Evolutionary conservation across 2,329 filamentous ascomycete species (phyloP).

Genomic region (Pseudogymnoascus sp.): DNA sequence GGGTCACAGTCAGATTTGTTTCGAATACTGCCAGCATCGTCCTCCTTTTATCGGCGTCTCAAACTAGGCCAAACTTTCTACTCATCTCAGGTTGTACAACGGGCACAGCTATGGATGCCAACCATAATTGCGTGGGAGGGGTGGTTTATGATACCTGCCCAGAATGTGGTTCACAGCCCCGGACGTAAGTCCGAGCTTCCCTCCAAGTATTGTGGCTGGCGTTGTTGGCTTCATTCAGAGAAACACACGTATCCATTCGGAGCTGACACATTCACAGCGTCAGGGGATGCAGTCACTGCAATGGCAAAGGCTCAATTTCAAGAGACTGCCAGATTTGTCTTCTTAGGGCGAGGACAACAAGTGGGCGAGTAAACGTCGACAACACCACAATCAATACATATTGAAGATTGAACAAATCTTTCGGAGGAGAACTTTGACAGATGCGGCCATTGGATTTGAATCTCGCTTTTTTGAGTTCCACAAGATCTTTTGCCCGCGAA

Average conservation of each 20-base stretch:
- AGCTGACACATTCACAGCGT: neutral
- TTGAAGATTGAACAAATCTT: neutral
- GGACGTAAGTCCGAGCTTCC: neutral
- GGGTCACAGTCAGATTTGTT: neutral
- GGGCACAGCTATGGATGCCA: neutral
- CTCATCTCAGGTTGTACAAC: neutral
- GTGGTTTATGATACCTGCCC: neutral
- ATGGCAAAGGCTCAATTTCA: neutral
- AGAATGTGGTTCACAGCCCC: neutral
- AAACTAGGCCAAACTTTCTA: neutral
- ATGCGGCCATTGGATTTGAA: neutral
- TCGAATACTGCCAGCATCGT: neutral
- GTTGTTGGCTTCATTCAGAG: neutral
- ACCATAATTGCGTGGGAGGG: neutral
- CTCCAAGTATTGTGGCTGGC: neutral
- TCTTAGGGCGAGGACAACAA: neutral
- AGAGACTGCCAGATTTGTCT: neutral
- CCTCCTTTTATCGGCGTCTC: neutral
- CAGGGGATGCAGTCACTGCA: neutral
- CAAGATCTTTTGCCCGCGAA: neutral
- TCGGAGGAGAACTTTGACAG: no score
- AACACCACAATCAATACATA: neutral
- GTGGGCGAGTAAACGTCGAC: neutral
- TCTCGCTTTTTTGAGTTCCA: neutral
- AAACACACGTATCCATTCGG: neutral